Conservation (phyloP, 768 basidiomycete genomes). For the Ephemerocybe angulata region DNA sequence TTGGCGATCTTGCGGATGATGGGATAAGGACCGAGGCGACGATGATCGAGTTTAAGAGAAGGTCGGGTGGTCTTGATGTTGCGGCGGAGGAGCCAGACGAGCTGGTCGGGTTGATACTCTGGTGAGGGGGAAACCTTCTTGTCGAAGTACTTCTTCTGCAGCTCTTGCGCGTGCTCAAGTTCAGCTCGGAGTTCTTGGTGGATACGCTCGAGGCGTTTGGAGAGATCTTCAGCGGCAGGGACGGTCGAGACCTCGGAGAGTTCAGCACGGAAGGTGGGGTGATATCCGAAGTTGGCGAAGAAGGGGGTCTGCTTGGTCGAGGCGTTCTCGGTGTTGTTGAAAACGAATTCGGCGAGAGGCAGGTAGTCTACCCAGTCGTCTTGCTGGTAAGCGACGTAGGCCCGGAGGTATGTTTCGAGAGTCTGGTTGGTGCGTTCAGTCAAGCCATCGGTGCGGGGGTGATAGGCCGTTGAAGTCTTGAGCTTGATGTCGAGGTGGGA, state of each 20-base stretch:
- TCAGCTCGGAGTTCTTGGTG: constrained; percentile 32
- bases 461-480: constrained; percentile 16
- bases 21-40: constrained; percentile 15
- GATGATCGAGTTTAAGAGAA: constrained; percentile 35
- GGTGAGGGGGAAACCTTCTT: constrained; percentile 22
- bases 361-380: constrained; percentile 41
- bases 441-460: constrained; percentile 18
- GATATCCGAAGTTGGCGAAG: constrained; percentile 30
- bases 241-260: constrained; percentile 25
- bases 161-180: constrained; percentile 26
- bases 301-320: constrained; percentile 36
- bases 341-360: constrained; percentile 37
- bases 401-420: constrained; percentile 34
- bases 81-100: constrained; percentile 34
- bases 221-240: constrained; percentile 30
- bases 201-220: constrained; percentile 23
- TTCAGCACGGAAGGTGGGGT: constrained; percentile 28
- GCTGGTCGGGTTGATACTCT: constrained; percentile 26
- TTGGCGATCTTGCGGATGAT: neutral
- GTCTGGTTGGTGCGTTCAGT: constrained; percentile 29
- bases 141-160: constrained; percentile 26
- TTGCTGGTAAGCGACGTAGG: constrained; percentile 35
- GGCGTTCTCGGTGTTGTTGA: constrained; percentile 33
- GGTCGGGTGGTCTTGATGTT: constrained; percentile 41
- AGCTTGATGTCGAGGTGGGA: constrained; percentile 10